phyloP scores from a whole-genome alignment of 2,329 filamentous ascomycete species.

The Epichloe scottii region DNA sequence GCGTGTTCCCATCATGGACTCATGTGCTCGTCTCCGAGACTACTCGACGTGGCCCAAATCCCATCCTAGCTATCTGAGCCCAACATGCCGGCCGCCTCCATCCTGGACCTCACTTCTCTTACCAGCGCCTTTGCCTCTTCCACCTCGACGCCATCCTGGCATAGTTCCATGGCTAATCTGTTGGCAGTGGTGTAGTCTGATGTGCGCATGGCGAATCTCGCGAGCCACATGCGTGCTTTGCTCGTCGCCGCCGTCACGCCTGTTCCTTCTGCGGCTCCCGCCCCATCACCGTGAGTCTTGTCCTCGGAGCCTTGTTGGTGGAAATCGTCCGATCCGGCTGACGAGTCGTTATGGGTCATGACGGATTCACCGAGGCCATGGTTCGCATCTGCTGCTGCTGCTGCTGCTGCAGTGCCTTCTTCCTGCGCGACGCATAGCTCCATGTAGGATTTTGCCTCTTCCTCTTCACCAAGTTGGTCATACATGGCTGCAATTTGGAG shows the following conservation, averaged over 20 bases:
- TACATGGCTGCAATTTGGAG: conserved; percentile 85
- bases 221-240: conserved; percentile 89
- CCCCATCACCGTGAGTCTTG: conserved; percentile 9
- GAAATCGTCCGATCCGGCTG: conserved; percentile 23
- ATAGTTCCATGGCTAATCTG: conserved; percentile 77
- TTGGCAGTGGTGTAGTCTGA: conserved; percentile 67
- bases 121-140: conserved; percentile 94
- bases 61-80: neutral
- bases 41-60: neutral
- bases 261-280: conserved; percentile 38
- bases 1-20: neutral
- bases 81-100: conserved; percentile 36
- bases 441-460: conserved; percentile 87
- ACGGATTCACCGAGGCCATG: conserved; percentile 35
- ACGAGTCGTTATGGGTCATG: conserved; percentile 43
- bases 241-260: conserved; percentile 87
- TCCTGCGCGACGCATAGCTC: conserved; percentile 90
- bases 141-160: conserved; percentile 90
- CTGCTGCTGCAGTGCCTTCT: conserved; percentile 45
- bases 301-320: conserved; percentile 21
- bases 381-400: conserved; percentile 27
- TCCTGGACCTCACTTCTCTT: conserved; percentile 67
- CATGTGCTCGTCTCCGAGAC: neutral
- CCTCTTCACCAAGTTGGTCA: conserved; percentile 63
- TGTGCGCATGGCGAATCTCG: conserved; percentile 62